Base-by-base conservation (phyloP, 495 filamentous ascomycete species). In the Penicillium paxilli region DNA sequence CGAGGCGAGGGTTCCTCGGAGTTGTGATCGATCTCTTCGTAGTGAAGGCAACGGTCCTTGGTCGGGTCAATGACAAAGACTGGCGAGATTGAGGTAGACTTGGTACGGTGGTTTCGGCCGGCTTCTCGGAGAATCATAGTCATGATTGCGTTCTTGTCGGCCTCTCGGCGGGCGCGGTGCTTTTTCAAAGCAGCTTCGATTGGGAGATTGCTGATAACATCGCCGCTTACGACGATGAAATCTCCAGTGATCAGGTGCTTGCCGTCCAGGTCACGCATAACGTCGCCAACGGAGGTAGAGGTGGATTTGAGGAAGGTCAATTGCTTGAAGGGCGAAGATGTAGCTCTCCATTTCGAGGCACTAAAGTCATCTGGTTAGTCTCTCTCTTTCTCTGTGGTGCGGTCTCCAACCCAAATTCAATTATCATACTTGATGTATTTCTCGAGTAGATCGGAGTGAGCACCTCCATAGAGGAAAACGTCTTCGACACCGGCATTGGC, bases 61-160 rank as follows among this genome's bases (percentile, higher is more conserved):
- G 76, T 80, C 0, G 90, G 86, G 58, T 97, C 91, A 55, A 97
- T 79, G 19, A 95, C 83, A 66, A 97, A 99, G 6, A 92, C 82
- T 0, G 92, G 93, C 12, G 81, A 85, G 52, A 87, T 80, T 1
- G 85, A 83, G 32, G 87, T 82, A 2, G 84, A 77, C 71, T 90
- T 92, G 24, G 87, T 90, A 17, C 88, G 77, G 69, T 96, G 90
- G 19, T 72, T 76, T 2, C 76, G 72, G n/a, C 90, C 90, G 2
- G 85, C 89, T 70, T 91, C 84, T 44, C 89, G 82, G 47, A 98
- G 73, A 20, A 99, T 79, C 85, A 98, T 91, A 21, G 94, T 99
- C 95, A 99, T 99, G 72, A 96, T 97, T 12, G 93, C 91, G 67
- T 96, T 92, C 65, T 94, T 93, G 72, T 96, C 89, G 46, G 83